These are phyloP conservation scores for Jacaranda copaia DNA, from an alignment of 257 asterid species.

Conservation along the genomic window DNA sequence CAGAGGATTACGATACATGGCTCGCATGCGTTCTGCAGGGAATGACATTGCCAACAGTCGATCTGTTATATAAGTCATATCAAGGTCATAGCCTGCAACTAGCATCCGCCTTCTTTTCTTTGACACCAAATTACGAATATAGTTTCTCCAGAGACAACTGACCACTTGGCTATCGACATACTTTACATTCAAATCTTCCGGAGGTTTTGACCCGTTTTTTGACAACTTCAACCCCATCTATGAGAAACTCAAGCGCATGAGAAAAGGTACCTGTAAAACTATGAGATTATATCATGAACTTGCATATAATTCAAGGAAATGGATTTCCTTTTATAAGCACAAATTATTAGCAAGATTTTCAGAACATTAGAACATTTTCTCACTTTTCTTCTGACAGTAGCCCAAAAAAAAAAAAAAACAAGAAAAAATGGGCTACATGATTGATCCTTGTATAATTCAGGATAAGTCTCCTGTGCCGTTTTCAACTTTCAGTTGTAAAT, in stretches of 20 bases:
- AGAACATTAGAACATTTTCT: background rate
- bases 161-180: slow-evolving; percentile 44
- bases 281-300: background rate
- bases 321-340: background rate
- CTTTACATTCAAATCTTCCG: slow-evolving; percentile 24
- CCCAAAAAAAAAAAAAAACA: too few relatives aligned
- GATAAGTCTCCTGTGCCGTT: too few relatives aligned
- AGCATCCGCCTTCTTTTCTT: slow-evolving; percentile 77
- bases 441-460: too few relatives aligned
- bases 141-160: slow-evolving; percentile 54
- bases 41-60: slow-evolving; percentile 80
- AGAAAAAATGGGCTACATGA: too few relatives aligned
- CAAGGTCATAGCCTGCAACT: slow-evolving; percentile 86
- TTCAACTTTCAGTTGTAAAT: background rate
- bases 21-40: slow-evolving; percentile 81
- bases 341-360: background rate
- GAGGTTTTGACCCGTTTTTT: slow-evolving; percentile 44
- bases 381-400: background rate
- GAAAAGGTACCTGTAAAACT: slow-evolving; percentile 31
- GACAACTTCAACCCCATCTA: slow-evolving; percentile 73
- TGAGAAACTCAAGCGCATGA: slow-evolving; percentile 31
- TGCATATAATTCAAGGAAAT: background rate
- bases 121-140: slow-evolving; percentile 75
- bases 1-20: slow-evolving; percentile 81
- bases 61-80: slow-evolving; percentile 83